Evolutionary conservation across 495 filamentous ascomycete genomes (phyloP), one percentile per base, ranked within the genome.

Genomic region (Penicillium ochrochloron): DNA sequence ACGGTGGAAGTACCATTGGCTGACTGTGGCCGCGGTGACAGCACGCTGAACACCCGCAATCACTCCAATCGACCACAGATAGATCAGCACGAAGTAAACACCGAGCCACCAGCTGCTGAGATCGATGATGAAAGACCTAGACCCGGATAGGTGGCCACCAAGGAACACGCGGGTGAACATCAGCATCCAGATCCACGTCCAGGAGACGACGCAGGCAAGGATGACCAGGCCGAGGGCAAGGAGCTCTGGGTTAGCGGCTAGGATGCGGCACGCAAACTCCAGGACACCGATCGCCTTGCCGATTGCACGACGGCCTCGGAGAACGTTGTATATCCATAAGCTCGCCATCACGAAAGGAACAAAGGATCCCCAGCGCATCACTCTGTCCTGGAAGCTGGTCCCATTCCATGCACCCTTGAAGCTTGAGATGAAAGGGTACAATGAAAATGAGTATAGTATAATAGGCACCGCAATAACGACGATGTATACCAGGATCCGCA

Each of bases 1-100:
- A 57, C 95, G 91, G 76, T 98, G 94, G 76, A 98, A 99, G 74
- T 99, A 99, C 95, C 95, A 99, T 74, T 99, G 96, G 21, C 90
- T 94, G 39, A 98, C 95, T 12, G 94, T 96, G 54, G 96, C 96
- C 50, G 94, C 93, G 17, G 95, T 97, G 21, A 93, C 93, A 44
- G 92, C 85, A 60, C 95, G 89, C 71, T 98, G 94, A 23, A 98
- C 84, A 34, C 93, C 93, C 33, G 90, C 86, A 69, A 93, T 84
- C 59, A 98, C 85, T 21, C 90, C 90, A 21, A 97, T 81, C 1
- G 93, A 96, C 95, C 95, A 99, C 62, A 98, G 82, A 70, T 97
- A 99, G 78, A 97, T 90, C 44, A 98, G 78, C 46, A 97, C 86
- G 78, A 97, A 99, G 74, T 89, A 97, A 39, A 85, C 80, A 41